Base-by-base conservation (phyloP, 2,329 filamentous ascomycete genomes). In the Clonostachys byssicola region DNA sequence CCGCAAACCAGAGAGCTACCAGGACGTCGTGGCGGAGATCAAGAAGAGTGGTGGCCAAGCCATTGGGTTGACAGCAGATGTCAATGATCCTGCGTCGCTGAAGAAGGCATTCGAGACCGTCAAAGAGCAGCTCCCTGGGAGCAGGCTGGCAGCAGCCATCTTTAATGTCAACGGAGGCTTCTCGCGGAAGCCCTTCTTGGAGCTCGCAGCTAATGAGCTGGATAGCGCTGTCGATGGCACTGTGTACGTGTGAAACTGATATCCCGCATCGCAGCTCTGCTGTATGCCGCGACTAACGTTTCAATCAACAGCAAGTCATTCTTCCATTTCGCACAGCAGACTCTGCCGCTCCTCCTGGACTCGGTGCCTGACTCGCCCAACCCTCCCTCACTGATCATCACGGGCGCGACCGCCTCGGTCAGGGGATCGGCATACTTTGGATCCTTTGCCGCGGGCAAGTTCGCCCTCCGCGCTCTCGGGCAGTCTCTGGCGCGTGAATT, bases 401-500 rank as follows among this genome's bases (percentile, higher is more conserved):
- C 91, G 0, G 91, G 91, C 34, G 90, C 91, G 0, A 95, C 91
- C 0, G 91, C 89, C 0, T 89, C 86, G 0, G 55, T 92, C 16
- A 86, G 85, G 57, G 88, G 87, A 5, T 86, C 82, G 12, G 83
- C 88, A 1, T 70, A 73, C 12, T 87, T 90, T 63, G 72, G 82
- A 2, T 70, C 78, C 8, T 95, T 96, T 59, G 86, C 89, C 1
- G 80, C 83, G 3, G 86, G 86, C 30, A 95, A 95, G 63, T 95
- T 90, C 62, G 89, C 88, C 5, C 70, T 87, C 55, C 77, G 91
- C 34, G 89, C 85, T 0, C 67, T 95, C 44, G 77, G 79, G 1
- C 89, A 92, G 65, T 86, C 81, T 34, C 73, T 95, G 23, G 88
- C 90, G 0, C 79, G 86, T 48, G 91, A 96, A 63, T 96, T 94